Evolutionary conservation across 495 filamentous ascomycete genomes (phyloP).

Genomic region (Cercophora scortea): DNA sequence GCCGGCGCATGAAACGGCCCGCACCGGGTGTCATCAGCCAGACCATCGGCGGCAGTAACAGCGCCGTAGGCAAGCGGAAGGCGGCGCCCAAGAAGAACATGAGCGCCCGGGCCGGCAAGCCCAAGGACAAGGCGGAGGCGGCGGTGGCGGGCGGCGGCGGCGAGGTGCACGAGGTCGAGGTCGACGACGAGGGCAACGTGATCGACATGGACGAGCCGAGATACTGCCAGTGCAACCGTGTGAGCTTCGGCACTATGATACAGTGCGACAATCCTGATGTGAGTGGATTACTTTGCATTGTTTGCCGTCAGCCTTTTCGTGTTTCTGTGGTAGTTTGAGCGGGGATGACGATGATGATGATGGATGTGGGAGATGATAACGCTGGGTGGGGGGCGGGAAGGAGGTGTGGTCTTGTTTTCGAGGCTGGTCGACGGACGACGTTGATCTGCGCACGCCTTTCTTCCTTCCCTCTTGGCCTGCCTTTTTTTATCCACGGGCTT

Average conservation of each 20-base stretch:
- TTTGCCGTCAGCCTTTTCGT: no score
- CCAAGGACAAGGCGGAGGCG: slow-evolving; percentile 23
- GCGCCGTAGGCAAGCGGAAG: slow-evolving; percentile 71
- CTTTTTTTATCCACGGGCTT: not conserved
- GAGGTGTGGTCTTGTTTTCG: no score
- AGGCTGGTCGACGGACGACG: no score
- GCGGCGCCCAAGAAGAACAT: slow-evolving; percentile 61
- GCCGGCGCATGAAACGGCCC: slow-evolving; percentile 55
- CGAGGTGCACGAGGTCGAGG: slow-evolving; percentile 35
- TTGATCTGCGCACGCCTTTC: no score
- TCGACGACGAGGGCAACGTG: slow-evolving; percentile 60
- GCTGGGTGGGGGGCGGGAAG: no score
- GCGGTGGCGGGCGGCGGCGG: slow-evolving; percentile 21
- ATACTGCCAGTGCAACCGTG: slow-evolving; percentile 87
- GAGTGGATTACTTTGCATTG: slow-evolving; percentile 29
- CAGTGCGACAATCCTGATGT: slow-evolving; percentile 87
- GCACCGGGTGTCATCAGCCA: slow-evolving; percentile 68
- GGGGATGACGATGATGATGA: no score
- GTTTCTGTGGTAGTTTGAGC: no score
- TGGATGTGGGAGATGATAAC: no score
- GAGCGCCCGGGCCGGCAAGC: slow-evolving; percentile 22
- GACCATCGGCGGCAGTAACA: slow-evolving; percentile 60
- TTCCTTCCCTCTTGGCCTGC: not conserved
- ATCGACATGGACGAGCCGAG: slow-evolving; percentile 82
- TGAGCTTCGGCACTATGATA: slow-evolving; percentile 93